Percentiles rank a stretch among this genome's conserved stretches.
These are phyloP conservation scores for Phytophthora pistaciae DNA, from an alignment of 352 stramenopile genomes.

Conservation along the genomic window DNA sequence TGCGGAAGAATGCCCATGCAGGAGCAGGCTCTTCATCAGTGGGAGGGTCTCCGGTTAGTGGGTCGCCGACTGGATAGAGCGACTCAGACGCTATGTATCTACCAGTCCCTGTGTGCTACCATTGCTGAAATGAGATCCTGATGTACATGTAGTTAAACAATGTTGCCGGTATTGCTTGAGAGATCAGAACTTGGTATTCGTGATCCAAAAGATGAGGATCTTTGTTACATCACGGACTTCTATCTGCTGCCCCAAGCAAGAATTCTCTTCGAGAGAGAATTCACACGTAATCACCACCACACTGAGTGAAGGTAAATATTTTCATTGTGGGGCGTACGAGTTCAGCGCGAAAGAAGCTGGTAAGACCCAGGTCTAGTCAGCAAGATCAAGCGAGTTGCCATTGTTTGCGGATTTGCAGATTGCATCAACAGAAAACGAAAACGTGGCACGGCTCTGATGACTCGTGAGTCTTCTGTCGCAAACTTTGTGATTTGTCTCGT, in stretches of 20 bases:
- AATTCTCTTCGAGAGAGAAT: not conserved
- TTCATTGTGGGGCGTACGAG: not conserved
- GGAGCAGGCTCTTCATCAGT: constrained; percentile 23
- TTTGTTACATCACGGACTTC: not conserved
- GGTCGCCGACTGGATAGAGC: constrained; percentile 18
- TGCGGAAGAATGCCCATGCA: constrained; percentile 52
- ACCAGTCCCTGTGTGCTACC: constrained; percentile 25
- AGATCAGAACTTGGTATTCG: not conserved
- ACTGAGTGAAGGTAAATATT: not conserved
- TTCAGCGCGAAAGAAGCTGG: not conserved
- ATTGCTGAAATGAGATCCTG: constrained; percentile 30
- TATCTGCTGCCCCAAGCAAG: no score
- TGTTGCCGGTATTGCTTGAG: not conserved
- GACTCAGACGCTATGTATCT: constrained; percentile 1
- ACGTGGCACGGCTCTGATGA: not conserved
- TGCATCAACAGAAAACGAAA: not conserved
- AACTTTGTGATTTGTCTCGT: not conserved
- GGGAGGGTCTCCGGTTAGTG: constrained; percentile 7
- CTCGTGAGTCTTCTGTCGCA: not conserved
- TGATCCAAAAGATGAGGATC: not conserved
- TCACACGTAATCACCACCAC: not conserved
- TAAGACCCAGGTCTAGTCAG: not conserved
- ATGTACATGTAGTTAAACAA: constrained; percentile 17
- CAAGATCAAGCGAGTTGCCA: not conserved
- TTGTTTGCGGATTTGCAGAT: not conserved